These are phyloP conservation scores for Skeletonema tropicum DNA, from an alignment of 108 stramenopile species.

Conservation along the genomic window DNA sequence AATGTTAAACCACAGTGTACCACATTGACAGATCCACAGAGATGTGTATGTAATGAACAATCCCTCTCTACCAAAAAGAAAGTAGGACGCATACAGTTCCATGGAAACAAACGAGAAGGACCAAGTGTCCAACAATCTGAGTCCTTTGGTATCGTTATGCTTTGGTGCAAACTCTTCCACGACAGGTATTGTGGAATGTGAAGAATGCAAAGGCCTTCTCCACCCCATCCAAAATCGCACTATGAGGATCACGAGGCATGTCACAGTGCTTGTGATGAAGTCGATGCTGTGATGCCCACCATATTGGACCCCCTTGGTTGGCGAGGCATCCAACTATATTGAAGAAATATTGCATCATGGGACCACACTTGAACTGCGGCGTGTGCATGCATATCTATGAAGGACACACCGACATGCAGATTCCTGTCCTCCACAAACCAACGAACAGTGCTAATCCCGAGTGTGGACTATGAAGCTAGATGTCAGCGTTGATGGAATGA, in stretches of 20 bases:
- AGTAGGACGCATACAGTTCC: slow-evolving; percentile 33
- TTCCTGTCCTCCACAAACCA: slow-evolving; percentile 33
- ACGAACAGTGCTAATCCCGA: slow-evolving; percentile 20
- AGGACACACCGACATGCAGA: slow-evolving; percentile 70
- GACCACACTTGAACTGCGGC: slow-evolving; percentile 61
- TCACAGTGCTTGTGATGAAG: slow-evolving; percentile 72
- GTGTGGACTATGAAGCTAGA: neutral
- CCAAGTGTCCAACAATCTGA: slow-evolving; percentile 57
- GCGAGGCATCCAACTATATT: slow-evolving; percentile 56
- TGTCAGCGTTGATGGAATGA: slow-evolving; percentile 24
- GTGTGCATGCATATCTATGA: slow-evolving; percentile 66
- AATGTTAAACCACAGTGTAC: slow-evolving; percentile 65
- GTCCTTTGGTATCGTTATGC: slow-evolving; percentile 42
- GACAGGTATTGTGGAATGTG: slow-evolving; percentile 15
- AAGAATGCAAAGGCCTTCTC: slow-evolving; percentile 63
- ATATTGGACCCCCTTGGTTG: slow-evolving; percentile 67
- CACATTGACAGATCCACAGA: slow-evolving; percentile 54
- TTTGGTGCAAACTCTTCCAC: slow-evolving; percentile 58
- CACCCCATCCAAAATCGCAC: slow-evolving; percentile 49
- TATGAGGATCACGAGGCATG: slow-evolving; percentile 60
- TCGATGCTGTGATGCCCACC: slow-evolving; percentile 72
- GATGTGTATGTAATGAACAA: slow-evolving; percentile 54
- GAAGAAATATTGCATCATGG: slow-evolving; percentile 38
- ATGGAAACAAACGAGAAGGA: slow-evolving; percentile 25
- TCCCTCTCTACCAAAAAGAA: slow-evolving; percentile 39